Evolutionary conservation across 2,329 filamentous ascomycete genomes (phyloP).

Genomic region (Epicoccum sorghinum): DNA sequence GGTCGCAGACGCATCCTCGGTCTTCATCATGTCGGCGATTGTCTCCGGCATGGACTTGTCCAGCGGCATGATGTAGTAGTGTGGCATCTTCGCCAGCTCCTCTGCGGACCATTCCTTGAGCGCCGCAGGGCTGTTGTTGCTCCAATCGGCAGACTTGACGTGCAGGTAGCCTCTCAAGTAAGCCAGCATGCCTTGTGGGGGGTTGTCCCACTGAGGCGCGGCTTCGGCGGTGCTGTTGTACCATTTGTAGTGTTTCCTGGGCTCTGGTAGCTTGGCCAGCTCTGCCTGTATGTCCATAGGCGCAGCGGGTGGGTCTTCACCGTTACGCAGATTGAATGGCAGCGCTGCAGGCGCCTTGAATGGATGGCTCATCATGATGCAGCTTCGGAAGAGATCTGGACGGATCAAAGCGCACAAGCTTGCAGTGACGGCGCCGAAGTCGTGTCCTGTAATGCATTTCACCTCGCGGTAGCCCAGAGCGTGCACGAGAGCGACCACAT

Average conservation of each 20-base stretch:
- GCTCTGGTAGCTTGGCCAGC: constrained; percentile 60
- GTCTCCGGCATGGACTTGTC: constrained; percentile 64
- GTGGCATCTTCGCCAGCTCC: constrained; percentile 65
- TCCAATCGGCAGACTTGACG: constrained; percentile 69
- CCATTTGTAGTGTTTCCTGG: constrained; percentile 73
- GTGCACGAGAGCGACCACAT: constrained; percentile 66
- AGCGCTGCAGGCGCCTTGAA: constrained; percentile 61
- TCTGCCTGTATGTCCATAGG: constrained; percentile 60
- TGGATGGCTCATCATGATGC: constrained; percentile 70
- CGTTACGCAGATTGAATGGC: constrained; percentile 54
- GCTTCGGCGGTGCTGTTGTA: constrained; percentile 63
- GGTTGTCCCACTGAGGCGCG: constrained; percentile 55
- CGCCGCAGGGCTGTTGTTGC: constrained; percentile 59
- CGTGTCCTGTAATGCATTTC: constrained; percentile 67
- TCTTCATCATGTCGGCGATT: constrained; percentile 61
- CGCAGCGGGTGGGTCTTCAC: constrained; percentile 23
- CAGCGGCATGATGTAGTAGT: constrained; percentile 71
- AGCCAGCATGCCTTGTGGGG: constrained; percentile 59
- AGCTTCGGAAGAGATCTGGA: constrained; percentile 67
- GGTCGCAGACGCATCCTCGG: constrained; percentile 55
- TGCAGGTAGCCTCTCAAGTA: constrained; percentile 73
- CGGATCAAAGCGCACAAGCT: constrained; percentile 66
- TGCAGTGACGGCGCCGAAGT: constrained; percentile 68
- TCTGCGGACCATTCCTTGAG: constrained; percentile 62
- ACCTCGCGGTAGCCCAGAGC: constrained; percentile 65